A percentile compares a stretch with the other conserved stretches of the same genome.
phyloP scores from a whole-genome alignment of 306 rosid genomes.

The Quercus glauca region DNA sequence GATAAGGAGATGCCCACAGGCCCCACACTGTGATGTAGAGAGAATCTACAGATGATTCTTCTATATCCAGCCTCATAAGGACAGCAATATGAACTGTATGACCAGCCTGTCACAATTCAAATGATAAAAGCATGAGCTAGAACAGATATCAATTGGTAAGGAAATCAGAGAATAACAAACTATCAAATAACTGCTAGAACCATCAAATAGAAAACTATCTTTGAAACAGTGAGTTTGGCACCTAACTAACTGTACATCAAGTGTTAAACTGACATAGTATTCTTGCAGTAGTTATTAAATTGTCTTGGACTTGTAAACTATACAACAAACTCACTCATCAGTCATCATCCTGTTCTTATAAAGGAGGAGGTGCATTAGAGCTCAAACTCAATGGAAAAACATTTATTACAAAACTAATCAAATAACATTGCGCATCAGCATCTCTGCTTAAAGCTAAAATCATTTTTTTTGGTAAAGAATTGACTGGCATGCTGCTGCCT shows the following conservation, averaged over 20 bases:
- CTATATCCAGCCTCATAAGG: slow-evolving; percentile 84
- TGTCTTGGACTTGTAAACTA: no score
- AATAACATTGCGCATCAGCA: not conserved
- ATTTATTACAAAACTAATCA: no score
- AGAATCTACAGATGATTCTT: slow-evolving; percentile 62
- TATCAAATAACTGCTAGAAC: not conserved
- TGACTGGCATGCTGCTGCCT: not conserved
- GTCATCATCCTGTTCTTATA: no score
- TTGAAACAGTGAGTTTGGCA: no score
- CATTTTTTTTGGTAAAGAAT: not conserved
- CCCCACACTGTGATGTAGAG: slow-evolving; percentile 62
- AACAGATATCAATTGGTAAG: not conserved
- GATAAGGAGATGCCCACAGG: slow-evolving; percentile 77
- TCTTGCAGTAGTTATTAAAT: no score
- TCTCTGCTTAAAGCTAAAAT: not conserved
- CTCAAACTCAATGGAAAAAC: no score
- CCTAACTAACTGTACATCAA: no score
- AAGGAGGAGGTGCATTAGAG: no score
- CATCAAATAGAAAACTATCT: not conserved
- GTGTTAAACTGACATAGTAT: no score
- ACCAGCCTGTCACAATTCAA: slow-evolving; percentile 57
- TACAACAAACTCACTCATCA: no score
- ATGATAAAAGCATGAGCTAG: slow-evolving; percentile 17
- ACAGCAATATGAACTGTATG: slow-evolving; percentile 87
- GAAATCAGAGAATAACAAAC: not conserved